Evolutionary conservation across 2,329 filamentous ascomycete genomes (phyloP).

Genomic region (Colletotrichum trifolii): DNA sequence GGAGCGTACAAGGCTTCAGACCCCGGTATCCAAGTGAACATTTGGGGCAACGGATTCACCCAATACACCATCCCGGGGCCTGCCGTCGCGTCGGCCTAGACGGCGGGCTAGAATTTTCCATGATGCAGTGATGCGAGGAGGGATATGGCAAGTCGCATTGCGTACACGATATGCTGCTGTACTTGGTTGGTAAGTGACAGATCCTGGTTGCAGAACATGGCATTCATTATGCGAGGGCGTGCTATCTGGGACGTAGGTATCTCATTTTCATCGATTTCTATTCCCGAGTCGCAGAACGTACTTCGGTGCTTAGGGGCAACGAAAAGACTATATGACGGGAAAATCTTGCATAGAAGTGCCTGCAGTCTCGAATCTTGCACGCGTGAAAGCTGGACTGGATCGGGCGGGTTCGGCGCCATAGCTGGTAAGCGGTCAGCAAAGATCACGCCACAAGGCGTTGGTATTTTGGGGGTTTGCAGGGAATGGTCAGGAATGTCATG

Average conservation of each 20-base stretch:
- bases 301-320: constrained; percentile 9
- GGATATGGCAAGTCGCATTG: background rate
- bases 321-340: constrained; percentile 13
- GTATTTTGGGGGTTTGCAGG: constrained; percentile 20
- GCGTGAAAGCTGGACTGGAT: constrained; percentile 1
- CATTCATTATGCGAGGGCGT: background rate
- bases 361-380: background rate
- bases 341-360: constrained; percentile 13
- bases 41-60: constrained; percentile 44
- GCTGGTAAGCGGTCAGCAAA: constrained; percentile 6
- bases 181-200: too few species aligned
- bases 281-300: background rate
- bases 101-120: background rate
- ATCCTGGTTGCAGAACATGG: background rate
- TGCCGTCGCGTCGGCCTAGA: background rate
- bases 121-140: background rate
- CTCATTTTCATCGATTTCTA: background rate
- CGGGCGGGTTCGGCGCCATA: constrained; percentile 7
- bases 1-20: constrained; percentile 42
- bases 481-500: constrained; percentile 1
- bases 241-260: background rate
- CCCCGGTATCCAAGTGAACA: constrained; percentile 59
- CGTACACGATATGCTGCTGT: background rate
- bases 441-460: constrained; percentile 25
- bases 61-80: constrained; percentile 22